Evolutionary conservation across 2,329 filamentous ascomycete genomes (phyloP), one percentile per base, ranked within the genome.

Genomic region (Juglanconis oblonga): DNA sequence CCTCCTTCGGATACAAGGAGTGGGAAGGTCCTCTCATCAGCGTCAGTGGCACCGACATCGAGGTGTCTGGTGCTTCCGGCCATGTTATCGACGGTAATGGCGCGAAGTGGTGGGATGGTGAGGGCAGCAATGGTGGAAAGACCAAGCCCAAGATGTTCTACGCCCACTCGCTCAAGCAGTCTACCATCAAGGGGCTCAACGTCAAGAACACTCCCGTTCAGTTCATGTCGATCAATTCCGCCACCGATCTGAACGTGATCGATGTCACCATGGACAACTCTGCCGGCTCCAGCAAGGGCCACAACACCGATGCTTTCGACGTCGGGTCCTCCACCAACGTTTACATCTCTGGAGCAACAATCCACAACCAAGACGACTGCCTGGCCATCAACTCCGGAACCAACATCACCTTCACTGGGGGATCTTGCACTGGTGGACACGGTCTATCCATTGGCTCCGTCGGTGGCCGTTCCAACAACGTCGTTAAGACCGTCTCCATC

Each of bases 331-430:
- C 78, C 38, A 74, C 68, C 17, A 76, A 76, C 45, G 74, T 86
- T 17, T 77, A 73, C 61, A 86, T 87, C 63, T 75, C 74, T 14
- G 79, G 79, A 36, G 81, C 81, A 36, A 76, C 73, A 35, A 75
- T 87, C 56, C 77, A 82, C 68, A 87, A 86, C 74, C 84, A 87
- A 71, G 84, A 87, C 59, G 84, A 87, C 67, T 87, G 84, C 65
- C 73, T 87, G 10, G 83, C 84, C 33, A 68, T 83, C 64, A 87
- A 85, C 74, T 83, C 80, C 3, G 80, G 79, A 1, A 76, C 71
- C 36, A 72, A 79, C 67, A 81, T 82, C 63, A 75, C 73, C 53
- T 80, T 81, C 69, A 76, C 71, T 14, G 72, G 70, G 36, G 73
- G 76, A 5, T 68, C 71, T 65, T 81, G 79, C 73, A 75, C 71